phyloP scores from a whole-genome alignment of 306 rosid genomes.

The Astragalus membranaceus region DNA sequence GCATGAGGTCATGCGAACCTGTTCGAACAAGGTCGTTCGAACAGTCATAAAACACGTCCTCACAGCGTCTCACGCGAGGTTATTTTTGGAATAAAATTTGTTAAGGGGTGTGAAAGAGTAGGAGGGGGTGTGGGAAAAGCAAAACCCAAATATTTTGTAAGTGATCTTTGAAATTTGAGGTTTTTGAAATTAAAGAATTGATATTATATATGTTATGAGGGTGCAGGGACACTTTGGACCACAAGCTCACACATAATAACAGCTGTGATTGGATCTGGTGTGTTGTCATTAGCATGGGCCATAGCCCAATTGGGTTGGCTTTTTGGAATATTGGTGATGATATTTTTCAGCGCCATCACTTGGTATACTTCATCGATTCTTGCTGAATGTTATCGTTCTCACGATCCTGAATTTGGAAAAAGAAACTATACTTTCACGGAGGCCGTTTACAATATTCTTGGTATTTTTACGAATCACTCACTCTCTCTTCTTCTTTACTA shows the following conservation, averaged over 20 bases:
- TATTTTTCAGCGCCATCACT: constrained; percentile 32
- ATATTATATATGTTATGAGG: background rate
- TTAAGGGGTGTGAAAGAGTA: too few relatives aligned
- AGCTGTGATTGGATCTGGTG: constrained; percentile 56
- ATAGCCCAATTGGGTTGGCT: constrained; percentile 58
- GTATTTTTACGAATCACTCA: background rate
- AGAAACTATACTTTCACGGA: constrained; percentile 43
- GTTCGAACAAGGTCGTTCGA: too few relatives aligned
- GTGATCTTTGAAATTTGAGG: too few relatives aligned
- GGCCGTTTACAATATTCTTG: constrained; percentile 38
- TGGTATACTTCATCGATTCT: constrained; percentile 29
- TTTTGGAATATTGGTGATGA: constrained; percentile 34
- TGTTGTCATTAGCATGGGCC: constrained; percentile 56
- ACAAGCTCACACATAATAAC: constrained; percentile 58
- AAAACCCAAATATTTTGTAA: too few relatives aligned
- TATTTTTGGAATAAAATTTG: too few relatives aligned
- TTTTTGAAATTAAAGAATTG: too few relatives aligned
- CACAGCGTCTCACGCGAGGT: too few relatives aligned
- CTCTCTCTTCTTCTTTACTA: too few relatives aligned
- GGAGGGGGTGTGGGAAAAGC: too few relatives aligned
- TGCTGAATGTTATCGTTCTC: constrained; percentile 41
- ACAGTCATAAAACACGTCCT: too few relatives aligned
- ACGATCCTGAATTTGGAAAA: constrained; percentile 24
- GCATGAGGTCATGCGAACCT: too few relatives aligned
- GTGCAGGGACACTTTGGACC: constrained; percentile 42